Evolutionary conservation across 2,329 filamentous ascomycete genomes (phyloP).

Genomic region (Xylaria sp.): DNA sequence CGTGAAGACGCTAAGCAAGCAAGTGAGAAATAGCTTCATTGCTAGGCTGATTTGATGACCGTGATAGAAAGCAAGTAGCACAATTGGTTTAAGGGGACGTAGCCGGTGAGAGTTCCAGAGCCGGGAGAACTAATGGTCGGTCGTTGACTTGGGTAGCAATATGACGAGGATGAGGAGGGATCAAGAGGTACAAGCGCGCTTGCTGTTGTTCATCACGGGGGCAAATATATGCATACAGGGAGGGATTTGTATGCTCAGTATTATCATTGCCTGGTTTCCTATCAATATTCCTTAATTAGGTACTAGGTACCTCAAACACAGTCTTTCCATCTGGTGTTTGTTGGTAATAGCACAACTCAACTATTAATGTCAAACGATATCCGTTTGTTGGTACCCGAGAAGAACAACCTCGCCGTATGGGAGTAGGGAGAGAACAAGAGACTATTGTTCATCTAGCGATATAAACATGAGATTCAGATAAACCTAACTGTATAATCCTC

Average conservation of each 20-base stretch:
- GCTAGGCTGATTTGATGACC: not conserved
- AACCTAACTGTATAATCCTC: not conserved
- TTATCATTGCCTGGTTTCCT: not conserved
- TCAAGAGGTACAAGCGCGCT: not conserved
- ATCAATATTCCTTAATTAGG: not conserved
- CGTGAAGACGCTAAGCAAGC: slow-evolving; percentile 18
- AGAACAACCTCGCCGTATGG: too few species aligned
- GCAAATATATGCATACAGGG: not conserved
- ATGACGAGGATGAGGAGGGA: not conserved
- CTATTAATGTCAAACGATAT: too few species aligned
- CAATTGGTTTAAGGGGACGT: not conserved
- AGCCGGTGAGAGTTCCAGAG: not conserved
- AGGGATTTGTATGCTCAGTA: not conserved
- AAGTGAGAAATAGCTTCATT: slow-evolving; percentile 18
- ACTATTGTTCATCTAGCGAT: not conserved
- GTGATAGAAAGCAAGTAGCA: not conserved
- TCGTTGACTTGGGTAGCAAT: not conserved
- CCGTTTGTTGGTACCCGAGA: too few species aligned
- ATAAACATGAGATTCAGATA: not conserved
- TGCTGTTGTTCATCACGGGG: not conserved
- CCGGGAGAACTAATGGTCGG: not conserved
- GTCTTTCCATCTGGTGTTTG: not conserved
- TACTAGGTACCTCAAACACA: not conserved
- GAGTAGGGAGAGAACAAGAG: not conserved
- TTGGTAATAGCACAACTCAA: not conserved